These are phyloP conservation scores for Malassezia equina DNA, from an alignment of 1,284 basidiomycete species.

Conservation along the genomic window DNA sequence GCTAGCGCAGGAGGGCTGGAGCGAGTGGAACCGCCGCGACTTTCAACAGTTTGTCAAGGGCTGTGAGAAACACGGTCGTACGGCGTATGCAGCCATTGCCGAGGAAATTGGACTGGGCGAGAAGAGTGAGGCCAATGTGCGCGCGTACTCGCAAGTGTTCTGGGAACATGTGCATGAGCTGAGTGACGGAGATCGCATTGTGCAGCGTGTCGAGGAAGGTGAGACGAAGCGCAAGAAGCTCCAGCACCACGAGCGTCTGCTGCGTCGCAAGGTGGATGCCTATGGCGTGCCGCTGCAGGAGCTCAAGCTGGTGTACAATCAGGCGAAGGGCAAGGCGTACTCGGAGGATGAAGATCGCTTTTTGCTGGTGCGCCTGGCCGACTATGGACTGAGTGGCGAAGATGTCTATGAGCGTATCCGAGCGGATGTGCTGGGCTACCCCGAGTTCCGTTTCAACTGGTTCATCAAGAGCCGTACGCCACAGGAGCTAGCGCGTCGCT, in stretches of 20 bases:
- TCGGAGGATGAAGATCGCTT: conserved; percentile 95
- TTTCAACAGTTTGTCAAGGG: conserved; percentile 83
- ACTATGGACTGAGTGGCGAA: conserved; percentile 83
- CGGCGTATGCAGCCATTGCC: conserved; percentile 66
- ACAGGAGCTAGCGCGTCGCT: conserved; percentile 78
- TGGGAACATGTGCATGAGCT: conserved; percentile 80
- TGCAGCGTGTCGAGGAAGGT: conserved; percentile 43
- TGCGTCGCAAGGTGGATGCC: conserved; percentile 26
- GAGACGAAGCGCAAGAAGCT: conserved; percentile 38
- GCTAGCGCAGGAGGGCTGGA: conserved; percentile 32
- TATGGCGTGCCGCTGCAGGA: conserved; percentile 34
- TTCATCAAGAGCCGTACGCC: conserved; percentile 93
- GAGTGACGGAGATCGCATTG: conserved; percentile 38
- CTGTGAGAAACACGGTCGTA: conserved; percentile 75
- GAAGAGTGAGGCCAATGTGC: conserved; percentile 71
- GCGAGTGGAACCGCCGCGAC: conserved; percentile 62
- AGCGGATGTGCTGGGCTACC: conserved; percentile 87
- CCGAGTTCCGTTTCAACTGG: conserved; percentile 87
- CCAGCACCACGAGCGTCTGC: conserved; percentile 29
- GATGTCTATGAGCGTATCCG: conserved; percentile 94
- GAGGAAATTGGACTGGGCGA: conserved; percentile 58
- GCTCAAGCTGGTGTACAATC: conserved; percentile 39
- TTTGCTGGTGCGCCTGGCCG: conserved; percentile 75
- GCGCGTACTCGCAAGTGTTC: conserved; percentile 73
- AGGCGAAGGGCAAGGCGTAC: conserved; percentile 73